A percentile compares a stretch with the other conserved stretches of the same genome.
Conservation (phyloP, 192 early-diverging fungal species). For the Phlyctochytrium arcticum region DNA sequence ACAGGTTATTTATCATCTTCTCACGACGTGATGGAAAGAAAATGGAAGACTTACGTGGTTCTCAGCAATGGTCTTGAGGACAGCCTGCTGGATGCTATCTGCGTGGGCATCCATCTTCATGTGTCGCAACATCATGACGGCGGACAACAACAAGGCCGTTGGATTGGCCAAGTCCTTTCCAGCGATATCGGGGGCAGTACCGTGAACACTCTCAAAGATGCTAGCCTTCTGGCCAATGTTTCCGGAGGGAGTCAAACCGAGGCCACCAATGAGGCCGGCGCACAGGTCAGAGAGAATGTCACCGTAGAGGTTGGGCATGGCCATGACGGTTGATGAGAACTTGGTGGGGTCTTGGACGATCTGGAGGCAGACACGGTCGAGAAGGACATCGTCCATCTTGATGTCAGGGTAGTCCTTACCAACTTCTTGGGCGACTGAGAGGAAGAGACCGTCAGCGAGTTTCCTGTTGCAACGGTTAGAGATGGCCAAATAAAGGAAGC, state of each 20-base stretch:
- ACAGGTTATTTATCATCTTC: background rate
- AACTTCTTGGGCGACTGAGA: conserved; percentile 88
- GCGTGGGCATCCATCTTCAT: conserved; percentile 82
- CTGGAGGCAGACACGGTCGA: conserved; percentile 88
- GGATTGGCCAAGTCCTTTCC: conserved; percentile 95
- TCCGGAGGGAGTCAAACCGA: conserved; percentile 95
- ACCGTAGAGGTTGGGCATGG: conserved; percentile 99
- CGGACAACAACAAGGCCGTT: conserved; percentile 88
- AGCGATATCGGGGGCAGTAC: conserved; percentile 97
- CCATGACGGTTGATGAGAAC: conserved; percentile 93
- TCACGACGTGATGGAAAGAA: background rate
- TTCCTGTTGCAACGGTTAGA: conserved; percentile 45
- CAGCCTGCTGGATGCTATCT: conserved; percentile 82
- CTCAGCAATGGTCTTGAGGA: conserved; percentile 92
- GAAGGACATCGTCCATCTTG: conserved; percentile 83
- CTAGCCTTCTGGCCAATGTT: conserved; percentile 98
- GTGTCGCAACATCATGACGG: conserved; percentile 98
- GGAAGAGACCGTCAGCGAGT: conserved; percentile 95
- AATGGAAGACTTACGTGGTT: conserved; percentile 52
- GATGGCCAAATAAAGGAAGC: background rate
- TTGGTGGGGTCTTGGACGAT: conserved; percentile 92
- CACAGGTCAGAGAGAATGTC: conserved; percentile 99
- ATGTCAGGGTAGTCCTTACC: conserved; percentile 87
- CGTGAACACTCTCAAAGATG: conserved; percentile 90
- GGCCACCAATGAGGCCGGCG: conserved; percentile 96